Conservation (phyloP, 31 red algal species). For the Odonthalia washingtoniensis region DNA sequence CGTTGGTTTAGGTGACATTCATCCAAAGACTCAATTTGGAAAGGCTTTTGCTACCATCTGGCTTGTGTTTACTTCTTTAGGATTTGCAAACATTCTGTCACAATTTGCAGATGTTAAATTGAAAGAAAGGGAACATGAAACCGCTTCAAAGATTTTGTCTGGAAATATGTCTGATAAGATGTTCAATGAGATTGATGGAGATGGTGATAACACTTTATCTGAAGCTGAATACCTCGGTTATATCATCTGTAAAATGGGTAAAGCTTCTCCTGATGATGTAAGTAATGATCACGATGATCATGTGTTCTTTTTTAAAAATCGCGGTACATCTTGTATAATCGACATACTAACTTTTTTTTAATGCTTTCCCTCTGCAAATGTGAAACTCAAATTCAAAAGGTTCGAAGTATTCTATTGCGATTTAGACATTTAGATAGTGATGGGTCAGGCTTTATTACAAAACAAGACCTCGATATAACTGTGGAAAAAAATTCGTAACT, state of each 20-base stretch:
- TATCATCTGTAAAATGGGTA: constrained; percentile 56
- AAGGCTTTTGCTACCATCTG: constrained; percentile 66
- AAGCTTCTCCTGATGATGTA: constrained; percentile 62
- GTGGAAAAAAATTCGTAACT: too few species aligned
- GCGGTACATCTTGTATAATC: too few species aligned
- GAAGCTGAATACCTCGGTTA: constrained; percentile 59
- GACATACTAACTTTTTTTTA: not conserved
- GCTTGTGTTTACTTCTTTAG: constrained; percentile 64
- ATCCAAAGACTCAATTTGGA: constrained; percentile 47
- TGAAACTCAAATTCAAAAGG: not conserved
- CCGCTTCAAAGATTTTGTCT: constrained; percentile 21
- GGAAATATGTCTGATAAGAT: constrained; percentile 27
- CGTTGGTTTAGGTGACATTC: constrained; percentile 81
- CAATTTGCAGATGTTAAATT: constrained; percentile 58
- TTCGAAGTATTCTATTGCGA: constrained; percentile 41
- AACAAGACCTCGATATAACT: constrained; percentile 15
- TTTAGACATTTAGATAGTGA: constrained; percentile 67
- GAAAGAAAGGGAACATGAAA: constrained; percentile 25
- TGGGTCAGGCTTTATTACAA: constrained; percentile 52
- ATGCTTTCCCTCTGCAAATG: not conserved
- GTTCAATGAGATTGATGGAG: constrained; percentile 58
- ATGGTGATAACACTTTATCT: constrained; percentile 35
- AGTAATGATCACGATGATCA: not conserved
- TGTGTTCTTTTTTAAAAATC: not conserved
- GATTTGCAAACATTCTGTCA: constrained; percentile 54